phyloP scores from a whole-genome alignment of 2,329 filamentous ascomycete species.

The Lachnellula willkommii region DNA sequence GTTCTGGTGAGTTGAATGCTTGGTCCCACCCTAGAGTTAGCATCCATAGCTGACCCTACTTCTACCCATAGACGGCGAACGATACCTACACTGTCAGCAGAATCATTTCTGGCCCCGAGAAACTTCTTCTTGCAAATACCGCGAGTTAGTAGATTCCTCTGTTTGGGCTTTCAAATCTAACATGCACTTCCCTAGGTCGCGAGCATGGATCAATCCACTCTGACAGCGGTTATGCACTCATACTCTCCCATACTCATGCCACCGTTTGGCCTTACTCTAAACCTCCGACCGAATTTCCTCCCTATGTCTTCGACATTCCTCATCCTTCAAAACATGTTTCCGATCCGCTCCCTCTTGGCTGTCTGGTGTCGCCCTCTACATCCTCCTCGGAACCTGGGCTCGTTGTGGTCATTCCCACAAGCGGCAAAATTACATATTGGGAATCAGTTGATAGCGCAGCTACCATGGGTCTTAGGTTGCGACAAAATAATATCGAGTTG shows the following conservation, averaged over 20 bases:
- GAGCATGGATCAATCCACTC: slow-evolving; percentile 63
- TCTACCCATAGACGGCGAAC: slow-evolving; percentile 62
- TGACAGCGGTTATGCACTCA: slow-evolving; percentile 68
- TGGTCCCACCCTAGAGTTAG: background rate
- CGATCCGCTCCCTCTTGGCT: slow-evolving; percentile 75
- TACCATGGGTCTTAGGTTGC: slow-evolving; percentile 72
- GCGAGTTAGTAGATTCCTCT: slow-evolving; percentile 48
- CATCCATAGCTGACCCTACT: slow-evolving; percentile 4
- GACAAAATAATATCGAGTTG: slow-evolving; percentile 73
- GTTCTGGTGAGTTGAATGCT: slow-evolving; percentile 52
- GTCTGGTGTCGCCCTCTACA: slow-evolving; percentile 73
- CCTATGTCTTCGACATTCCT: slow-evolving; percentile 75
- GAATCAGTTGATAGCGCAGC: slow-evolving; percentile 88
- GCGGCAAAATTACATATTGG: slow-evolving; percentile 87
- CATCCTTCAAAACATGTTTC: slow-evolving; percentile 60
- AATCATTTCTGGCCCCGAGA: slow-evolving; percentile 74
- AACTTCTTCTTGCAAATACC: slow-evolving; percentile 57
- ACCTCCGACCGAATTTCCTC: slow-evolving; percentile 64
- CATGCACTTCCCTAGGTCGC: slow-evolving; percentile 40
- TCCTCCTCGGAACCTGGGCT: slow-evolving; percentile 78
- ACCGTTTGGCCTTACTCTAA: slow-evolving; percentile 85
- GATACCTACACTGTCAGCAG: slow-evolving; percentile 81
- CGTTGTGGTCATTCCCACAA: slow-evolving; percentile 77
- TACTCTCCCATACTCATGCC: slow-evolving; percentile 74
- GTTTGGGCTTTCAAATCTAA: slow-evolving; percentile 15